Conservation (phyloP, 768 basidiomycete genomes). For the Hysterangium stoloniferum region DNA sequence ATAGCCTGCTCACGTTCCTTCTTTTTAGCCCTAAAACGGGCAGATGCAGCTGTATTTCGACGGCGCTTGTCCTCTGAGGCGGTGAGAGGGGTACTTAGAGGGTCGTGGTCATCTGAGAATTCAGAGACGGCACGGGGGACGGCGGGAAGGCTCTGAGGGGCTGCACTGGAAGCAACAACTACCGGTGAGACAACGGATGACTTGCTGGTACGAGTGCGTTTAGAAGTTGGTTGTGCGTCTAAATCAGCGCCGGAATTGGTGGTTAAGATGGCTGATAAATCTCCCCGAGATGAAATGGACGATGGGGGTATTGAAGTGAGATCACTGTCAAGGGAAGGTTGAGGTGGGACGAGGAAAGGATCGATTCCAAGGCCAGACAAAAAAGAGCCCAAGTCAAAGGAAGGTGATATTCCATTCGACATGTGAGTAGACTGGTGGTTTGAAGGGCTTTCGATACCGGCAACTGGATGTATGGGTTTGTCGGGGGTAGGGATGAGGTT, state of each 20-base stretch:
- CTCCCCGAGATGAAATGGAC: constrained; percentile 54
- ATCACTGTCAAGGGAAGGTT: constrained; percentile 21
- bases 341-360: constrained; percentile 31
- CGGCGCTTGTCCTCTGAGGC: constrained; percentile 86
- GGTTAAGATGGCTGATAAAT: constrained; percentile 34
- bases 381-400: constrained; percentile 35
- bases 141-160: not conserved
- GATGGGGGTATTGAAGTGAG: constrained; percentile 41
- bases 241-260: constrained; percentile 18
- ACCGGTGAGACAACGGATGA: constrained; percentile 32
- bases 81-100: constrained; percentile 28
- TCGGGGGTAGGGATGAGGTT: constrained; percentile 42
- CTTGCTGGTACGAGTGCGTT: constrained; percentile 32
- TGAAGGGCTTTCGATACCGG: constrained; percentile 10
- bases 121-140: constrained; percentile 6
- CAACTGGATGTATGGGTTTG: constrained; percentile 3
- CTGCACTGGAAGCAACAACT: constrained; percentile 24
- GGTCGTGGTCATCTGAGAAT: constrained; percentile 12
- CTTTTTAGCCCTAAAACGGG: constrained; percentile 92
- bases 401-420: constrained; percentile 12
- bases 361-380: constrained; percentile 34
- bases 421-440: constrained; percentile 33
- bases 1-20: constrained; percentile 90
- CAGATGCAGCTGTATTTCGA: constrained; percentile 87
- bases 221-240: constrained; percentile 15